Evolutionary conservation across 148 eudicot species (phyloP), one percentile per base, ranked within the genome.

Genomic region (Salicornia ramosissima): DNA sequence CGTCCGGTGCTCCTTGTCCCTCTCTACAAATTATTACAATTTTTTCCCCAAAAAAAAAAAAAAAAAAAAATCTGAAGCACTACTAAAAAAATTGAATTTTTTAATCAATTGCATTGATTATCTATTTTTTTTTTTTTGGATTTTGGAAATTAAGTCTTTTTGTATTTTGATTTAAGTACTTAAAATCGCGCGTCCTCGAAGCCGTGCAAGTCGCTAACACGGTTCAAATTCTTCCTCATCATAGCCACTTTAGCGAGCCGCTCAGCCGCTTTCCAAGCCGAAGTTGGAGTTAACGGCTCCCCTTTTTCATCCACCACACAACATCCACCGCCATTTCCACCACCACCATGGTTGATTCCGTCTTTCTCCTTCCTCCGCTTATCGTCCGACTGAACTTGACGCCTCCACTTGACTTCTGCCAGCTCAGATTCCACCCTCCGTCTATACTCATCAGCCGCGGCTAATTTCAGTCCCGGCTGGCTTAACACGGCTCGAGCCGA

Each of bases 221-320:
- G 78, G 40, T 90, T 93, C 67, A 85, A 53, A 49, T 96, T 84
- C 86, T 93, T 88, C 49, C 90, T 86, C 95, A 90, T 88, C 1
- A 86, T 79, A 0, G 98, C 98, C n/a, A 93, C 87, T 43, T 93
- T 93, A 69, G 98, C 98, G 51, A 93, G 88, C 68, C 88, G 81
- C 80, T 91, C 97, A 30, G 97, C 97, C 30, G 96, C 99, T 74
- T 85, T 83, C 99, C 97, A 94, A 71, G 97, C 99, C 79, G 99
- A 94, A 1, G 91, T 90, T 16, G 99, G 97, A 65, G 97, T 91
- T 10, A 90, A 65, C 77, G 86, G 85, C 80, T 93, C 92, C 0
- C 84, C 90, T 42, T 93, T 92, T 31, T 86, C 96, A 29, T 92
- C 93, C 18, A 70, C 74, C 11, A 55, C 59, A 21, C 78, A 81